These are phyloP conservation scores for Lipomyces chichibuensis DNA, from an alignment of 805 yeast genomes.

Conservation along the genomic window DNA sequence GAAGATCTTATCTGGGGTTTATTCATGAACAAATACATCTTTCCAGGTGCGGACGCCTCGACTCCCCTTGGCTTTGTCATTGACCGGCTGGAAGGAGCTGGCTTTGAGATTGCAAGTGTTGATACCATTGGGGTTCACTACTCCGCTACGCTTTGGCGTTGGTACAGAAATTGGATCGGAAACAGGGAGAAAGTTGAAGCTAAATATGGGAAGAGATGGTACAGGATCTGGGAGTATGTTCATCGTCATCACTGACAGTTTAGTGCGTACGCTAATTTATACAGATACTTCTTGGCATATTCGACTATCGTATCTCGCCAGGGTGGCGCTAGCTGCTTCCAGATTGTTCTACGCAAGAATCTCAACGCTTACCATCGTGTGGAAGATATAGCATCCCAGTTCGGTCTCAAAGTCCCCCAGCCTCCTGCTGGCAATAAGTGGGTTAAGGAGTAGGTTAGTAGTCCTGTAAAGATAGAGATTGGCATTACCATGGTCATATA, in stretches of 20 bases:
- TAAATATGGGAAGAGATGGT: slow-evolving; percentile 89
- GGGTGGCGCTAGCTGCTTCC: slow-evolving; percentile 91
- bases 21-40: slow-evolving; percentile 92
- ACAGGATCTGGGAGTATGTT: slow-evolving; percentile 79
- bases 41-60: slow-evolving; percentile 97
- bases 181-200: slow-evolving; percentile 73
- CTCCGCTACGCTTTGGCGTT: slow-evolving; percentile 87
- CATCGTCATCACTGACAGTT: not conserved
- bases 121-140: slow-evolving; percentile 93
- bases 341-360: slow-evolving; percentile 88
- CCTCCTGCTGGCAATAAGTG: slow-evolving; percentile 39
- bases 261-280: not conserved
- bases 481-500: not conserved
- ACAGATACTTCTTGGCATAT: slow-evolving; percentile 68
- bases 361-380: slow-evolving; percentile 81
- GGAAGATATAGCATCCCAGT: slow-evolving; percentile 76
- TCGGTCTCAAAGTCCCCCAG: slow-evolving; percentile 60
- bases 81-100: slow-evolving; percentile 74
- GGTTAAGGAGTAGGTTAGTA: slow-evolving; percentile 13
- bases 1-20: slow-evolving; percentile 94
- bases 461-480: not conserved
- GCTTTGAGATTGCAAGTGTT: slow-evolving; percentile 79
- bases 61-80: slow-evolving; percentile 87
- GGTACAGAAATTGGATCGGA: slow-evolving; percentile 93
- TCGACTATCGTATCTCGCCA: slow-evolving; percentile 87